Evolutionary conservation across 768 basidiomycete genomes (phyloP).

Genomic region (Boletellus ananiceps): DNA sequence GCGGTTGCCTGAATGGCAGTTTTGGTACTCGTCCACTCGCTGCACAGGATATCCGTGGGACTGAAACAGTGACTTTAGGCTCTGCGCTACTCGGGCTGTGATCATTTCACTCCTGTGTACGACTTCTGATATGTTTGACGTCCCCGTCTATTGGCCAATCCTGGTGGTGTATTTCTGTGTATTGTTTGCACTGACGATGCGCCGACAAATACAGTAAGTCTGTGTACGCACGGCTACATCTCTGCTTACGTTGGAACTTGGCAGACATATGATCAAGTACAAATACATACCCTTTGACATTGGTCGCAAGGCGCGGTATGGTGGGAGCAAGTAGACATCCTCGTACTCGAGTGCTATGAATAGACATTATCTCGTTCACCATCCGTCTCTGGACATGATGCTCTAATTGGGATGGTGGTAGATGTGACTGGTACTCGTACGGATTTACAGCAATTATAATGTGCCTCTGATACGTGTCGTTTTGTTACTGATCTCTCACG

Average conservation of each 20-base stretch:
- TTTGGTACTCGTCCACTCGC: conserved; percentile 56
- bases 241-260: conserved; percentile 7
- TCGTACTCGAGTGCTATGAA: not conserved
- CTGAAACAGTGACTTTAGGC: conserved; percentile 45
- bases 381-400: conserved; percentile 9
- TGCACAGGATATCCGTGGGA: not conserved
- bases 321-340: conserved; percentile 43
- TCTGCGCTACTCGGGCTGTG: conserved; percentile 86
- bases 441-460: conserved; percentile 30
- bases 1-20: conserved; percentile 93
- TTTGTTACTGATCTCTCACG: no score
- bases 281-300: conserved; percentile 95
- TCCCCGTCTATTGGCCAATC: conserved; percentile 99
- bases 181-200: conserved; percentile 92
- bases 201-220: conserved; percentile 88
- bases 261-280: conserved; percentile 98
- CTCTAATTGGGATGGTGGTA: conserved; percentile 14
- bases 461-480: conserved; percentile 3
- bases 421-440: conserved; percentile 23
- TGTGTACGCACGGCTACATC: not conserved
- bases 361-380: conserved; percentile 3
- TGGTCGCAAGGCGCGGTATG: conserved; percentile 89
- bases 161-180: conserved; percentile 96
- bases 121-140: conserved; percentile 81
- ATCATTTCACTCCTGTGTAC: conserved; percentile 79